phyloP scores from a whole-genome alignment of 345 rosid genomes.

The Zanthoxylum bungeanum region DNA sequence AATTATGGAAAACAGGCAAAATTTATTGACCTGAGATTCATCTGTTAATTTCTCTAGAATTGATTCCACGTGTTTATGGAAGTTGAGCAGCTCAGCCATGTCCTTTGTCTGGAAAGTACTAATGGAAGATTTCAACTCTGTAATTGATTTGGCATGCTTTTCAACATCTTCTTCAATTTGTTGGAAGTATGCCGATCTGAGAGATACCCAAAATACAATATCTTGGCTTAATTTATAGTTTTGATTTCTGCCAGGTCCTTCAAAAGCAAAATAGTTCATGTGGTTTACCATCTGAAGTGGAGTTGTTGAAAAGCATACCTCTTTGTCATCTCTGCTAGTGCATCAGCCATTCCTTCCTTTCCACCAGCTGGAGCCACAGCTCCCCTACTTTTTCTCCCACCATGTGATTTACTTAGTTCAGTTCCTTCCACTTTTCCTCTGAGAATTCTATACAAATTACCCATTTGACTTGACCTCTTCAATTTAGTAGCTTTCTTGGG shows the following conservation, averaged over 20 bases:
- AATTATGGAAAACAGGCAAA: neutral
- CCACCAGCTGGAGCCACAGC: conserved; percentile 33
- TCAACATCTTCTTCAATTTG: conserved; percentile 84
- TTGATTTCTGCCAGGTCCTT: neutral
- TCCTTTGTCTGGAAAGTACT: conserved; percentile 67
- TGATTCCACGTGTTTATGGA: conserved; percentile 74
- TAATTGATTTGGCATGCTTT: conserved; percentile 53
- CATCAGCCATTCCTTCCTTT: conserved; percentile 98
- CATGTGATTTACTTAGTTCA: conserved; percentile 32
- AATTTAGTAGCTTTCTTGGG: conserved; percentile 76
- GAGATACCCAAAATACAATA: neutral
- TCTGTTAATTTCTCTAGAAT: conserved; percentile 80
- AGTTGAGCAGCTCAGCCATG: conserved; percentile 67
- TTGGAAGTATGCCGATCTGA: conserved; percentile 85
- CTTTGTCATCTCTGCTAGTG: conserved; percentile 90
- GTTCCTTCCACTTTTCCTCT: conserved; percentile 79
- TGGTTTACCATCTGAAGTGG: neutral
- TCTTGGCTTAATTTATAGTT: neutral
- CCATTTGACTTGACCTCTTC: conserved; percentile 79
- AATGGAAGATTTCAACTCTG: conserved; percentile 50
- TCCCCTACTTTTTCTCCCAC: conserved; percentile 32
- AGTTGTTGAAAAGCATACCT: conserved; percentile 31
- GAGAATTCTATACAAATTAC: conserved; percentile 65
- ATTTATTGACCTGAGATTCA: conserved; percentile 70
- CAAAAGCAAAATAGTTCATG: neutral